These are phyloP conservation scores for Cladosporium cucumerinum DNA, from an alignment of 2,329 filamentous ascomycete genomes.

Conservation along the genomic window DNA sequence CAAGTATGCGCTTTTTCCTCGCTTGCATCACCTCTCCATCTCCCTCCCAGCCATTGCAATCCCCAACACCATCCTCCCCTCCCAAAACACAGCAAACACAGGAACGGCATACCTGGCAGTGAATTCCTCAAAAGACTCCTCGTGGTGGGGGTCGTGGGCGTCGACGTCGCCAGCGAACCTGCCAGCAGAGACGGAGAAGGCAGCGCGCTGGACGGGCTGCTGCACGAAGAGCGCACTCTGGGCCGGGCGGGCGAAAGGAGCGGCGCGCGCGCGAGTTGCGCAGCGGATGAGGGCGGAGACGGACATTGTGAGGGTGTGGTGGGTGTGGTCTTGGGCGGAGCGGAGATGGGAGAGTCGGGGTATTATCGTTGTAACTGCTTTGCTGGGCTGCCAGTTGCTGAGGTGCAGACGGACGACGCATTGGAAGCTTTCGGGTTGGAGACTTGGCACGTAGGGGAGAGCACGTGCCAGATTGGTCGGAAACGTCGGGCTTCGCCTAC, in stretches of 20 bases:
- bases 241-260: conserved; percentile 9
- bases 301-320: conserved; percentile 5
- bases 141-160: conserved; percentile 62
- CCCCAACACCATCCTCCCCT: not conserved
- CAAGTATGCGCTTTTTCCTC: conserved; percentile 15
- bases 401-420: conserved; percentile 14
- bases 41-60: conserved; percentile 9
- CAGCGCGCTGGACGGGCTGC: conserved; percentile 15
- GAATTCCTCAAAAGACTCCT: conserved; percentile 99
- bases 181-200: conserved; percentile 12
- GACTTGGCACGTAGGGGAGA: conserved; percentile 9
- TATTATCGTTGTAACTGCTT: not conserved
- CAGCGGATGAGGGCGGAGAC: conserved; percentile 14
- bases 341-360: conserved; percentile 6
- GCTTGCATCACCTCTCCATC: not conserved
- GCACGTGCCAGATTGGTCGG: conserved; percentile 5
- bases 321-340: conserved; percentile 3
- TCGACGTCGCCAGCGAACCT: conserved; percentile 28
- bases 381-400: conserved; percentile 2
- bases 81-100: not conserved
- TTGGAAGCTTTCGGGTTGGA: conserved; percentile 14
- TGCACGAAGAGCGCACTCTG: conserved; percentile 6
- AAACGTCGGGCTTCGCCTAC: conserved; percentile 11
- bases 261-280: conserved; percentile 13
- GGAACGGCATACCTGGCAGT: conserved; percentile 74